A percentile compares a stretch with the other conserved stretches of the same genome.
phyloP scores from a whole-genome alignment of 768 basidiomycete genomes.

The Phaeotremella fagi region DNA sequence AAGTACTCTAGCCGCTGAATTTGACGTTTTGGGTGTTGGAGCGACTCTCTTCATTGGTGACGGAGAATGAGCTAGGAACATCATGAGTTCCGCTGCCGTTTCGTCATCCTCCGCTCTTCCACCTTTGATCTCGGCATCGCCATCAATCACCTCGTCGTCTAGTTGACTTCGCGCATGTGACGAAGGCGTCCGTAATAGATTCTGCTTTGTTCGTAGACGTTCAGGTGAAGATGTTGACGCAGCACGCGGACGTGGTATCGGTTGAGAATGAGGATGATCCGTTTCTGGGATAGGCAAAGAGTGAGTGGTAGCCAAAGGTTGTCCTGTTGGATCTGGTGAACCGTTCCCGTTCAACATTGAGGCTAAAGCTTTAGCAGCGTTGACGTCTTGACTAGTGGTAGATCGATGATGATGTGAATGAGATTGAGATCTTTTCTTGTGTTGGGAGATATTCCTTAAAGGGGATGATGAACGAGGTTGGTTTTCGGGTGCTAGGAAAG shows the following conservation, averaged over 20 bases:
- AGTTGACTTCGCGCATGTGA: constrained; percentile 13
- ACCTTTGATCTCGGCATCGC: background rate
- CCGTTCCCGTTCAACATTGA: constrained; percentile 32
- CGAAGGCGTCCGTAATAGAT: constrained; percentile 6
- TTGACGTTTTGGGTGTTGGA: background rate
- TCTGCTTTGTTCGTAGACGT: background rate
- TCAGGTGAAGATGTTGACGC: background rate
- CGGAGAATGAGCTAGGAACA: constrained; percentile 46
- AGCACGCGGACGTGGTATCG: background rate
- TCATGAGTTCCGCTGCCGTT: constrained; percentile 46
- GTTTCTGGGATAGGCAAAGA: constrained; percentile 18
- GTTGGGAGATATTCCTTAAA: constrained; percentile 5
- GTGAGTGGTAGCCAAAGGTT: constrained; percentile 1
- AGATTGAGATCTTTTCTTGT: constrained; percentile 34
- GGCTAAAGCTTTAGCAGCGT: constrained; percentile 43
- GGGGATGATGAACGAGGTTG: constrained; percentile 11
- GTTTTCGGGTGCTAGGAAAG: background rate
- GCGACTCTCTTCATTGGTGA: constrained; percentile 18
- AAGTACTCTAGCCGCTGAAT: constrained; percentile 33
- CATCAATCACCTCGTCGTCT: background rate
- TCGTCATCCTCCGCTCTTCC: constrained; percentile 35
- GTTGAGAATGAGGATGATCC: background rate
- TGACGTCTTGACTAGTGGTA: constrained; percentile 37
- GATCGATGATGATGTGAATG: constrained; percentile 25
- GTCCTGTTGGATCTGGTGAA: constrained; percentile 1